Evolutionary conservation across 495 filamentous ascomycete species (phyloP).

Genomic region (Bacidia rubella): DNA sequence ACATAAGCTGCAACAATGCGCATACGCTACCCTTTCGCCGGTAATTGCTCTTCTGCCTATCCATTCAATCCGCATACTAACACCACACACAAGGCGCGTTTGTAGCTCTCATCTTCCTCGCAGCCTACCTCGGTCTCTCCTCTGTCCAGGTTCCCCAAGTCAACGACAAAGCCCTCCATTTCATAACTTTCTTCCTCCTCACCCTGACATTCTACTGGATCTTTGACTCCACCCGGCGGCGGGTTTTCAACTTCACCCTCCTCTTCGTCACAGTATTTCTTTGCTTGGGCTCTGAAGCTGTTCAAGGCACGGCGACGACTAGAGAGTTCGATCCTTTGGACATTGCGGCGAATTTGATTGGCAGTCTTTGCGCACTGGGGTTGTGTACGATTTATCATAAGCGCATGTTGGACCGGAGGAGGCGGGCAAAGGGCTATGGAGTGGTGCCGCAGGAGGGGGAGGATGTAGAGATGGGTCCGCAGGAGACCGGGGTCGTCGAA

Average conservation of each 20-base stretch:
- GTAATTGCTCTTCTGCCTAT: conserved; percentile 27
- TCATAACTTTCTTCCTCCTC: conserved; percentile 78
- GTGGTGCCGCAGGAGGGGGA: conserved; percentile 42
- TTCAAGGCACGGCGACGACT: conserved; percentile 72
- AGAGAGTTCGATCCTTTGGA: conserved; percentile 75
- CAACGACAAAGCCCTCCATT: conserved; percentile 86
- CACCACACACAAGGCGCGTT: conserved; percentile 48
- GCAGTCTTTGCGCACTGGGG: conserved; percentile 54
- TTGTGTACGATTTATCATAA: conserved; percentile 85
- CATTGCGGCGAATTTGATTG: conserved; percentile 75
- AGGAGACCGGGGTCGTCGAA: conserved; percentile 46
- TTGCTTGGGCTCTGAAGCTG: conserved; percentile 71
- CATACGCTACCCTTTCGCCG: conserved; percentile 60
- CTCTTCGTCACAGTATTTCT: conserved; percentile 59
- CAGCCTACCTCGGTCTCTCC: conserved; percentile 66
- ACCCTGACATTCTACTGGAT: conserved; percentile 94
- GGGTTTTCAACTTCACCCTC: conserved; percentile 74
- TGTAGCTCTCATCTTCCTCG: conserved; percentile 55
- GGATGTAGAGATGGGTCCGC: conserved; percentile 44
- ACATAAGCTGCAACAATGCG: too few relatives aligned
- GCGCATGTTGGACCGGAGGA: conserved; percentile 83
- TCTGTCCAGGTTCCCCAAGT: conserved; percentile 43
- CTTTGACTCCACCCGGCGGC: conserved; percentile 74
- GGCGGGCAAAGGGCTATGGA: conserved; percentile 56
- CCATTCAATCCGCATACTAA: conserved; percentile 8